These are phyloP conservation scores for Leishmania lainsoni DNA, from an alignment of 208 protist species.

Conservation along the genomic window DNA sequence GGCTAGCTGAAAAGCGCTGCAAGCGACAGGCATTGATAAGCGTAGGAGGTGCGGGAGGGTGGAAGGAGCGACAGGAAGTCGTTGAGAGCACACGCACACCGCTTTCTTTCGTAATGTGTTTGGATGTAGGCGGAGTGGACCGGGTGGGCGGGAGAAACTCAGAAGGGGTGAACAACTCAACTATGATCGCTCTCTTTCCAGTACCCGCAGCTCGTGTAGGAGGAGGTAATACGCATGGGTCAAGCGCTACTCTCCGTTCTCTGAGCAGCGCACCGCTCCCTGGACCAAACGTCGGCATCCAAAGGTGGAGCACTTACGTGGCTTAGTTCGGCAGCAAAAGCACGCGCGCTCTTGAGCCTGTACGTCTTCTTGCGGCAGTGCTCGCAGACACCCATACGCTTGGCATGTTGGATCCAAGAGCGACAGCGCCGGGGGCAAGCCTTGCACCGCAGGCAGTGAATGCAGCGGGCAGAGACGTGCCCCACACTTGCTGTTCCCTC, in stretches of 20 bases:
- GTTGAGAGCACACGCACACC: background rate
- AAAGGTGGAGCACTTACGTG: slow-evolving; percentile 22
- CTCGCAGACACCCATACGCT: slow-evolving; percentile 21
- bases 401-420: slow-evolving; percentile 5
- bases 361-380: background rate
- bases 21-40: background rate
- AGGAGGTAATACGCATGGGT: background rate
- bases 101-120: background rate
- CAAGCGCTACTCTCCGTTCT: background rate
- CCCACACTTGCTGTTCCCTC: background rate
- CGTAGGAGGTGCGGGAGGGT: background rate
- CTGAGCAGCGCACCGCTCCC: slow-evolving; percentile 2
- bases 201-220: background rate
- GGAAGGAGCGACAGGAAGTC: background rate
- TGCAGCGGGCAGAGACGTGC: background rate
- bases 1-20: background rate
- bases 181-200: no score
- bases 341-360: slow-evolving; percentile 5
- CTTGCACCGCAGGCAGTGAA: background rate
- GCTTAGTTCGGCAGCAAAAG: slow-evolving; percentile 11
- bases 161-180: background rate
- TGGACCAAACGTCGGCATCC: slow-evolving; percentile 22
- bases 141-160: background rate
- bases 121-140: background rate
- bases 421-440: background rate